A percentile compares a stretch with the other conserved stretches of the same genome.
phyloP scores from a whole-genome alignment of 163 green algal genomes.

The Trebouxia gelatinosa region DNA sequence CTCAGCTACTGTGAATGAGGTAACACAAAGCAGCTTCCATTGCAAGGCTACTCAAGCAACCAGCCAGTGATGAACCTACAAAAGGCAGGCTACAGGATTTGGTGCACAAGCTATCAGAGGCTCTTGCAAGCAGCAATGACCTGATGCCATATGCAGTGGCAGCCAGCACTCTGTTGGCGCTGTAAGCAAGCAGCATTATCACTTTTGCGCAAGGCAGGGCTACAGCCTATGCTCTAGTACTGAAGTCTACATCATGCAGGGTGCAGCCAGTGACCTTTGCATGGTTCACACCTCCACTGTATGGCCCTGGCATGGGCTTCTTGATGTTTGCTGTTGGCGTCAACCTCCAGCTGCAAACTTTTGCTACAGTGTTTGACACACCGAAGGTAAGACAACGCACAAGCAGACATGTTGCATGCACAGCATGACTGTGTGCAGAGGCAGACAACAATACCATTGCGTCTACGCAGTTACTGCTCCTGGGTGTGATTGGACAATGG shows the following conservation, averaged over 20 bases:
- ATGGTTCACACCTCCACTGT: conserved; percentile 32
- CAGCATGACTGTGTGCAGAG: no score
- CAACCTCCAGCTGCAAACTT: conserved; percentile 35
- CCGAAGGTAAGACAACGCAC: conserved; percentile 18
- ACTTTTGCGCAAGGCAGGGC: no score
- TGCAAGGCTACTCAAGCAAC: no score
- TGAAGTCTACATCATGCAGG: no score
- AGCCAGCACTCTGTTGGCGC: neutral
- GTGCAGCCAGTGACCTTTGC: conserved; percentile 29
- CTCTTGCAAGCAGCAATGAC: conserved; percentile 6
- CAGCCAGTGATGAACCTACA: no score
- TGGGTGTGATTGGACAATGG: conserved; percentile 35
- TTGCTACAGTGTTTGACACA: conserved; percentile 25
- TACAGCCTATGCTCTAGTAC: no score
- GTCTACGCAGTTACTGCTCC: conserved; percentile 12
- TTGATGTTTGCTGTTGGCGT: conserved; percentile 50
- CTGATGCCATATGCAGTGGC: conserved; percentile 25
- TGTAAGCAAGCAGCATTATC: conserved; percentile 19
- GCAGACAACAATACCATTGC: no score
- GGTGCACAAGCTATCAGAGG: no score
- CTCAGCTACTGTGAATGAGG: no score
- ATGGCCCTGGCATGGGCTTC: conserved; percentile 40
- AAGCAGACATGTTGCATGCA: no score
- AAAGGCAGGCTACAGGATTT: no score
- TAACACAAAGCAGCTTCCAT: no score